Base-by-base conservation (phyloP, 1,284 basidiomycete species). In the Apiotrichum veenhuisii region DNA sequence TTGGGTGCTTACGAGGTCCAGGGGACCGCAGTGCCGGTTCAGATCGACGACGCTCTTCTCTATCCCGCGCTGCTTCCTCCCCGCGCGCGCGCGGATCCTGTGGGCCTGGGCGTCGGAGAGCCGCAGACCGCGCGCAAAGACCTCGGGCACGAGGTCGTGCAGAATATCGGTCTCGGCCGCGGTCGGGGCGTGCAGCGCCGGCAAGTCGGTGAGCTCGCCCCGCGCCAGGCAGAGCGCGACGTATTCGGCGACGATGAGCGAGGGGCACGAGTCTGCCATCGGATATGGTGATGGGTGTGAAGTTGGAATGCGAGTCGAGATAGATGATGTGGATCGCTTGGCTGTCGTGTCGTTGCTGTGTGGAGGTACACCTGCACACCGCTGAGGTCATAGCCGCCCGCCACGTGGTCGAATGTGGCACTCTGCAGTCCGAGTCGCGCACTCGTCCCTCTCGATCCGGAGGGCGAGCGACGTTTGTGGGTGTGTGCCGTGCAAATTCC, bases 151-250 rank as follows among this genome's bases (percentile, higher is more conserved):
- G 10, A 54, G 38, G 33, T 36, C n/a, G 14, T 20, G 17, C 34
- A 50, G 27, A 9, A 27, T 20, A 8, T 27, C 34, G 27, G 25
- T 18, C 1, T 34, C 41, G 4, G 17, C 46, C 26, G 44, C 38
- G 17, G 14, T 12, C 30, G 23, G 15, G 4, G 46, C 36, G 15
- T 10, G n/a, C 17, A 41, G 23, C 5, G 58, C 50, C 5, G 30
- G 15, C 18, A 37, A 34, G 25, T n/a, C n/a, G n/a, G n/a, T n/a
- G n/a, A 55, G 51, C n/a, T 38, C 41, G 5, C 52, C 50, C 5
- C 27, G 15, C 10, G 27, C 47, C 23, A 61, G 52, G 20, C 50
- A 50, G 23, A 44, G 52, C n/a, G 59, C 55, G n/a, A 61, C 50
- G 44, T 61, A 61, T 11, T 51, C 59, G 10, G 49, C 33, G 18